phyloP scores from a whole-genome alignment of 495 filamentous ascomycete genomes.

The Neurospora tetrasperma region DNA sequence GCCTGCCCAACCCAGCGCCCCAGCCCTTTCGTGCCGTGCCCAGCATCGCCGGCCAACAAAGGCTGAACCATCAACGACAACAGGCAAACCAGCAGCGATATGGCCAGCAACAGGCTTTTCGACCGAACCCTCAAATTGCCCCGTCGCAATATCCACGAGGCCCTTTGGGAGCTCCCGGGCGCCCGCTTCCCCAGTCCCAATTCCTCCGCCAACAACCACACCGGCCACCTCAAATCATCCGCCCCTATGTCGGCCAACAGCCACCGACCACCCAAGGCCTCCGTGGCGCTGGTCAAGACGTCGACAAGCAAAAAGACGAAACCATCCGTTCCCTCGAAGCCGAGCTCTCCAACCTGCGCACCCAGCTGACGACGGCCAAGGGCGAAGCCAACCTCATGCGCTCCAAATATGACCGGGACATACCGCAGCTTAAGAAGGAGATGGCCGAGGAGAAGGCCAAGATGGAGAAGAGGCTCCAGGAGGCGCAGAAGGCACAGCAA shows the following conservation, averaged over 20 bases:
- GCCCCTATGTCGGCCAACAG: slow-evolving; percentile 8
- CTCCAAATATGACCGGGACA: slow-evolving; percentile 39
- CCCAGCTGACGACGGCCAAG: slow-evolving; percentile 32
- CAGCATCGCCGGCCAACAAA: slow-evolving; percentile 13
- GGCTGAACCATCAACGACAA: slow-evolving; percentile 14
- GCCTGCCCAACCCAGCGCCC: slow-evolving; percentile 7
- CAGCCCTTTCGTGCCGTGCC: slow-evolving; percentile 2
- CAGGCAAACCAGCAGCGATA: slow-evolving; percentile 6
- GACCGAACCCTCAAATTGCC: slow-evolving; percentile 4
- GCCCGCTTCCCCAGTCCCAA: slow-evolving; percentile 15
- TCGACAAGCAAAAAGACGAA: slow-evolving; percentile 10
- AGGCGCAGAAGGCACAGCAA: slow-evolving; percentile 34
- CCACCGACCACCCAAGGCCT: slow-evolving; percentile 6
- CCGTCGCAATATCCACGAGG: slow-evolving; percentile 16
- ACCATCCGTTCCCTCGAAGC: slow-evolving; percentile 20
- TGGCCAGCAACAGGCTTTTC: slow-evolving; percentile 2
- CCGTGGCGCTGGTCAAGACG: background rate
- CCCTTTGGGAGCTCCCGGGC: slow-evolving; percentile 8
- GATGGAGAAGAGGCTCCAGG: slow-evolving; percentile 36
- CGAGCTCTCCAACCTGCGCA: slow-evolving; percentile 27
- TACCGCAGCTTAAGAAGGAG: slow-evolving; percentile 33
- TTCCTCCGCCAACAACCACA: slow-evolving; percentile 9
- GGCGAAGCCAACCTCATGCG: slow-evolving; percentile 45
- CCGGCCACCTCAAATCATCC: background rate
- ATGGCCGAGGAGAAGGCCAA: slow-evolving; percentile 36